Evolutionary conservation across 2,329 filamentous ascomycete species (phyloP).

Genomic region (Aspergillus floridensis): DNA sequence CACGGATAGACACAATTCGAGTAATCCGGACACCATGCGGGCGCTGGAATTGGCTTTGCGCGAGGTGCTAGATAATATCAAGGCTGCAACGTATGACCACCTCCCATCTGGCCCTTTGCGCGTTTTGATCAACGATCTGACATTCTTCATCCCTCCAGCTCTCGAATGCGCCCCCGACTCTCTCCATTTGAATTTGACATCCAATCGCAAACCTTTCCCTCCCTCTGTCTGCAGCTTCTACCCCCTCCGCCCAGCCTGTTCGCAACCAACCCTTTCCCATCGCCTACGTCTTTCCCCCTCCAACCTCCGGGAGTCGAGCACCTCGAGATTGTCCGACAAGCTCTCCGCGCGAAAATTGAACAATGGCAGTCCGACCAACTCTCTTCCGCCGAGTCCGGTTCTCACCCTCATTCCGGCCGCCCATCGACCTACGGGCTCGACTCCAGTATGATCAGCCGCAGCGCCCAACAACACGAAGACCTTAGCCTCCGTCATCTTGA

Average conservation of each 20-base stretch:
- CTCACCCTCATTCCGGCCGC: constrained; percentile 47
- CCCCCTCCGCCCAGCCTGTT: constrained; percentile 78
- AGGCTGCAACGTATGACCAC: constrained; percentile 71
- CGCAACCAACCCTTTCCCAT: constrained; percentile 74
- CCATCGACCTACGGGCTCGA: constrained; percentile 27
- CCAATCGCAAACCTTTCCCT: constrained; percentile 78
- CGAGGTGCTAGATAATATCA: constrained; percentile 76
- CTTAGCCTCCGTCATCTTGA: constrained; percentile 72
- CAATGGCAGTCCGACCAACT: constrained; percentile 58
- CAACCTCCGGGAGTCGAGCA: constrained; percentile 71
- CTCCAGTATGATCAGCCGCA: constrained; percentile 41
- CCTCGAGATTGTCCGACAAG: constrained; percentile 66
- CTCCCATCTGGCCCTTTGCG: constrained; percentile 3
- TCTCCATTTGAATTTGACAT: constrained; percentile 76
- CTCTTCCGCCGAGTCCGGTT: constrained; percentile 23
- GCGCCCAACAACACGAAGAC: constrained; percentile 62
- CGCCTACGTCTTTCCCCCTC: constrained; percentile 76
- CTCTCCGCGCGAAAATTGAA: constrained; percentile 66
- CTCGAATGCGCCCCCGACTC: constrained; percentile 41
- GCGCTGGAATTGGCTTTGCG: constrained; percentile 81
- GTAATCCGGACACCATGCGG: constrained; percentile 74
- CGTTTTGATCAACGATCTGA: constrained; percentile 12
- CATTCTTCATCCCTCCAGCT: constrained; percentile 31
- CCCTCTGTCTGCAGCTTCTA: constrained; percentile 77
- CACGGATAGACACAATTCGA: constrained; percentile 60